Evolutionary conservation across 225 moss, liverwort and hornwort genomes (phyloP).

Genomic region (Marchantia polymorpha): DNA sequence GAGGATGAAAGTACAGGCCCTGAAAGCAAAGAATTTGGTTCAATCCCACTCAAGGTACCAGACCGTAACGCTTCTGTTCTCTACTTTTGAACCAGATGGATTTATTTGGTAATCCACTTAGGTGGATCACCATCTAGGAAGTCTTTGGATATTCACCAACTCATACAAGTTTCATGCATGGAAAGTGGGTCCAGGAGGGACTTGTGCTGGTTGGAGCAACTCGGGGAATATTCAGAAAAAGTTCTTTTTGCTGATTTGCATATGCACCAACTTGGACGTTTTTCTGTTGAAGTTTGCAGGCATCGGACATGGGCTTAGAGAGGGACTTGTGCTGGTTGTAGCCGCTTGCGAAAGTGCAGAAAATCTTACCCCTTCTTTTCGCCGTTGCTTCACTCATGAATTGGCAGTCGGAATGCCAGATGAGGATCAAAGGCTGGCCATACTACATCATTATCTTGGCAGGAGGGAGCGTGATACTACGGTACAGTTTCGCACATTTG

Average conservation of each 20-base stretch:
- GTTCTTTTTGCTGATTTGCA: neutral
- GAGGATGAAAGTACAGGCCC: slow-evolving; percentile 32
- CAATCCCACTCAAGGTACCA: slow-evolving; percentile 26
- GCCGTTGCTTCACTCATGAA: slow-evolving; percentile 88
- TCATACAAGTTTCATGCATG: too few relatives aligned
- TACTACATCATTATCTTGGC: slow-evolving; percentile 75
- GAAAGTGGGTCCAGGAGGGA: too few relatives aligned
- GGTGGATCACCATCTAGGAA: too few relatives aligned
- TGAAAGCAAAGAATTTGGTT: slow-evolving; percentile 3
- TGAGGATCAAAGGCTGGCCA: slow-evolving; percentile 66
- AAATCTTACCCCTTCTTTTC: slow-evolving; percentile 71
- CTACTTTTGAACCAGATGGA: neutral
- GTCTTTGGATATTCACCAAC: too few relatives aligned
- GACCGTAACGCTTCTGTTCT: neutral
- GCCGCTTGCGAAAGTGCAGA: slow-evolving; percentile 76
- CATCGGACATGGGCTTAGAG: slow-evolving; percentile 45
- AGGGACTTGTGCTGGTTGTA: slow-evolving; percentile 69
- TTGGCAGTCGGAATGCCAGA: slow-evolving; percentile 71
- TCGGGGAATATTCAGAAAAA: too few relatives aligned
- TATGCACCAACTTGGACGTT: slow-evolving; percentile 3
- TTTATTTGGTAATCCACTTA: too few relatives aligned
- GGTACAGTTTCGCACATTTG: neutral
- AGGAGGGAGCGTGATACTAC: slow-evolving; percentile 21
- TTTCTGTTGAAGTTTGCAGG: slow-evolving; percentile 59
- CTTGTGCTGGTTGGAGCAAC: too few relatives aligned